Percentiles rank a stretch among this genome's conserved stretches.
These are phyloP conservation scores for Trichosanthes cucumerina DNA, from an alignment of 306 rosid genomes.

Conservation along the genomic window DNA sequence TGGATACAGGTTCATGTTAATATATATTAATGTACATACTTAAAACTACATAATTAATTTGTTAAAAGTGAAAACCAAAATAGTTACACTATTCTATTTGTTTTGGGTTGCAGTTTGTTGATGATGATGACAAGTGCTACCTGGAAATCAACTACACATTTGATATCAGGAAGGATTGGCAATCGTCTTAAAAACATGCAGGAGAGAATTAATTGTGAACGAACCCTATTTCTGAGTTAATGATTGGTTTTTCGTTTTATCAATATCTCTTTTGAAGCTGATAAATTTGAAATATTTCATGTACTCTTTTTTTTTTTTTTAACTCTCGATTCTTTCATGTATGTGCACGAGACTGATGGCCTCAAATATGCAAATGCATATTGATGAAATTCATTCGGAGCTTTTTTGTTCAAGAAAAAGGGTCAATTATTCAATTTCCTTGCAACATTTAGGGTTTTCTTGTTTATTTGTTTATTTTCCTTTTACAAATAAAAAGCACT, in stretches of 20 bases:
- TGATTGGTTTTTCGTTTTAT: neutral
- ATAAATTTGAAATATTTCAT: neutral
- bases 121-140: constrained; percentile 65
- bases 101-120: constrained; percentile 34
- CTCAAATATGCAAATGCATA: neutral
- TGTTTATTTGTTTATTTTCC: neutral
- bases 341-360: constrained; percentile 3
- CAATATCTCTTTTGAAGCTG: neutral
- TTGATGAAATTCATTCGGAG: neutral
- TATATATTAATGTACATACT: no score
- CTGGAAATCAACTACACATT: constrained; percentile 70
- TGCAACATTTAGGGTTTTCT: neutral
- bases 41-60: no score
- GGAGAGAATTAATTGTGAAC: neutral
- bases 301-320: neutral
- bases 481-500: no score
- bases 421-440: neutral
- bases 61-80: no score
- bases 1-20: no score
- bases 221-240: neutral
- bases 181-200: constrained; percentile 11
- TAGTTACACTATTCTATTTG: no score
- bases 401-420: neutral
- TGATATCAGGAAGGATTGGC: constrained; percentile 62
- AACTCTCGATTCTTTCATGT: neutral